Evolutionary conservation across 768 basidiomycete genomes (phyloP), one percentile per base, ranked within the genome.

Genomic region (Mycena olivaceomarginata): DNA sequence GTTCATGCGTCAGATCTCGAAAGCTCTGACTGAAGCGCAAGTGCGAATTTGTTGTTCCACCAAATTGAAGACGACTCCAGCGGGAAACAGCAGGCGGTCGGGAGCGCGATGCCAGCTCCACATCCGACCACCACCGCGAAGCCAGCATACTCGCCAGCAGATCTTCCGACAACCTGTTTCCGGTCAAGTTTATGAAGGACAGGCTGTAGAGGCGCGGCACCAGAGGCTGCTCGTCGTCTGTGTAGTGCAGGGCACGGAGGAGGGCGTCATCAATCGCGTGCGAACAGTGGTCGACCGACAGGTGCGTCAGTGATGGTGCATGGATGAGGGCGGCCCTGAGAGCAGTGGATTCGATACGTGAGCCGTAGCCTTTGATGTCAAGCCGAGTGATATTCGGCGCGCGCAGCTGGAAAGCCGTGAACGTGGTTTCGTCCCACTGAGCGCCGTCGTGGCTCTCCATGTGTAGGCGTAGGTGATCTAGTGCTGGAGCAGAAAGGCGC

Each of bases 331-430:
- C 40, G 4, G 11, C 40, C 1, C 31, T n/a, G n/a, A 63, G 62
- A 43, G 6, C 40, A 15, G 41, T 16, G 12, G 62, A 43, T 15
- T 40, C 16, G 10, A 43, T 15, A 43, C 13, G 2, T 8, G n/a
- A 10, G 16, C 6, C 13, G 16, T 12, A 7, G 15, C 53, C 53
- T 4, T n/a, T 10, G 40, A 63, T 41, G 0, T 63, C 41, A 11
- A 63, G 40, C 5, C 12, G 31, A 7, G 62, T 43, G 15, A 63
- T 62, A 18, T 40, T 62, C 10, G 37, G 37, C 37, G 59, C 39
- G 6, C 59, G 59, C 59, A 39, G 59, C 62, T 63, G 62, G 40
- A 41, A 63, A 41, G 62, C 39, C 6, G 62, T 63, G 41, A 63
- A n/a, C 5, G 16, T 20, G 57, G 20, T 18, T 63, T 63, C 20